phyloP scores from a whole-genome alignment of 805 yeast genomes.

The Tetrapisispora arboricola region DNA sequence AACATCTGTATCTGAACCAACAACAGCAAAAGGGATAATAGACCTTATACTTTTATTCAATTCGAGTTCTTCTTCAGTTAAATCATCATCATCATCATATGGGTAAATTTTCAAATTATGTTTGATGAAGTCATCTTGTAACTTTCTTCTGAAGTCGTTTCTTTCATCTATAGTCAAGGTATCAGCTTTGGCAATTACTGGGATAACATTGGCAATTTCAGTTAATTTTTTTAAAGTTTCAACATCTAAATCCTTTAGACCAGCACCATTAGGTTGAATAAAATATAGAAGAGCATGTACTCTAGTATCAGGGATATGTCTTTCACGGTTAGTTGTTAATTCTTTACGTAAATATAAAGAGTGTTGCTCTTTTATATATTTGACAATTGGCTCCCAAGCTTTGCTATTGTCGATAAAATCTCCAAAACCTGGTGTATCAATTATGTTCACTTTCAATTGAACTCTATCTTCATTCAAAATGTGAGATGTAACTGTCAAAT shows the following conservation, averaged over 20 bases:
- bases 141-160: slow-evolving; percentile 58
- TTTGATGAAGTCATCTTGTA: slow-evolving; percentile 66
- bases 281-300: slow-evolving; percentile 91
- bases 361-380: slow-evolving; percentile 92
- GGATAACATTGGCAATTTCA: slow-evolving; percentile 89
- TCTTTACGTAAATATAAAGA: slow-evolving; percentile 85
- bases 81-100: slow-evolving; percentile 56
- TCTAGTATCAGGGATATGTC: slow-evolving; percentile 71
- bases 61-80: slow-evolving; percentile 62
- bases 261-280: slow-evolving; percentile 78
- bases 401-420: slow-evolving; percentile 92
- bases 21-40: slow-evolving; percentile 85
- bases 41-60: slow-evolving; percentile 65
- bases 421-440: slow-evolving; percentile 97
- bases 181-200: slow-evolving; percentile 91
- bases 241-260: slow-evolving; percentile 75
- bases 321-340: slow-evolving; percentile 88
- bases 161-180: slow-evolving; percentile 81
- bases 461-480: slow-evolving; percentile 78
- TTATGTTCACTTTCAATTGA: slow-evolving; percentile 70
- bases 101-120: slow-evolving; percentile 78
- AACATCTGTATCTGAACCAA: slow-evolving; percentile 78
- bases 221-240: slow-evolving; percentile 73
- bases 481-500: slow-evolving; percentile 63
- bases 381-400: slow-evolving; percentile 94